These are phyloP conservation scores for Postia placenta DNA, from an alignment of 768 basidiomycete genomes.

Conservation along the genomic window DNA sequence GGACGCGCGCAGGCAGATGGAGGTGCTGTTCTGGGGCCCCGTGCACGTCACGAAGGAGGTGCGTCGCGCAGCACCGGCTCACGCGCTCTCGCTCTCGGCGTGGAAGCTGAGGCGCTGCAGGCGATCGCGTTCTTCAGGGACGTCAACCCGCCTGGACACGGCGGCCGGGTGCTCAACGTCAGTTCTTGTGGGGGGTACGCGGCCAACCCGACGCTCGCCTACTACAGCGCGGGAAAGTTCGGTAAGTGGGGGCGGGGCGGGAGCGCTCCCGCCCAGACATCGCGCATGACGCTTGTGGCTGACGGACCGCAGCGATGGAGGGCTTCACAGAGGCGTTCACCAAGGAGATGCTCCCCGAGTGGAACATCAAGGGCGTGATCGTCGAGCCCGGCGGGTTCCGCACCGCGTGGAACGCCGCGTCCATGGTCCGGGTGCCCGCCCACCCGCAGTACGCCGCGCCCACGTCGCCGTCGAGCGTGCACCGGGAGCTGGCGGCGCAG, in stretches of 20 bases:
- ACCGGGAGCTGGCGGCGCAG: conserved; percentile 2
- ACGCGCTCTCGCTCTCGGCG: not conserved
- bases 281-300: not conserved
- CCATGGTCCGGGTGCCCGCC: conserved; percentile 5
- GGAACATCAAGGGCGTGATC: conserved; percentile 17
- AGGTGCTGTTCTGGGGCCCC: conserved; percentile 41
- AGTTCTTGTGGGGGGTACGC: conserved; percentile 27
- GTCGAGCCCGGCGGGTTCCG: conserved; percentile 18
- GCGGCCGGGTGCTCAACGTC: conserved; percentile 26
- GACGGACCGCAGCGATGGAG: conserved; percentile 8
- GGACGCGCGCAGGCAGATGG: conserved; percentile 30
- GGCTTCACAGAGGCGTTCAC: conserved; percentile 17
- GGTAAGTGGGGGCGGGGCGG: conserved; percentile 16
- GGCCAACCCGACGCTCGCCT: conserved; percentile 25
- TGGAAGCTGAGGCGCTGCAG: not conserved
- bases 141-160: conserved; percentile 12
- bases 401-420: conserved; percentile 13
- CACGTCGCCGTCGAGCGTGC: conserved; percentile 3
- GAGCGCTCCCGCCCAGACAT: not conserved
- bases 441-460: conserved; percentile 6
- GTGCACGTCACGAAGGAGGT: conserved; percentile 33
- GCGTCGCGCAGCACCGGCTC: conserved; percentile 2
- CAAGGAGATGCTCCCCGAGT: conserved; percentile 14
- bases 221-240: conserved; percentile 31
- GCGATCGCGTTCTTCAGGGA: conserved; percentile 14